Conservation (phyloP, 148 eudicot genomes). For the Cornus florida region DNA sequence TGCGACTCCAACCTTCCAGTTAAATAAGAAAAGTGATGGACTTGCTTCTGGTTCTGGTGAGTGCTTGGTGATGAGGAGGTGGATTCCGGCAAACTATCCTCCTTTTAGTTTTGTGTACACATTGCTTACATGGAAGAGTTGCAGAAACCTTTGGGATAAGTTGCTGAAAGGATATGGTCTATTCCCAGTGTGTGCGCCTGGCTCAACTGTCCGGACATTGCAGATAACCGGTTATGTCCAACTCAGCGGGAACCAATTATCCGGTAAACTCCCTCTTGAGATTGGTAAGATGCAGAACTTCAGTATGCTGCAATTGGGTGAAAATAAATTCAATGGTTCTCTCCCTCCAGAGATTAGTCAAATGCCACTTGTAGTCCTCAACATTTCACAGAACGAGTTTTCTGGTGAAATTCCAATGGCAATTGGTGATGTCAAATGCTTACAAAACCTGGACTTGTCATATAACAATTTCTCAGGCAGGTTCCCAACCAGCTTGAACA, state of each 20-base stretch:
- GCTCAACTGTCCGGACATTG: conserved; percentile 36
- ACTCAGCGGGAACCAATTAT: conserved; percentile 61
- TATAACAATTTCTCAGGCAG: conserved; percentile 81
- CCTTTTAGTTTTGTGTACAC: conserved; percentile 86
- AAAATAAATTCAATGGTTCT: conserved; percentile 55
- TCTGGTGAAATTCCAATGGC: conserved; percentile 59
- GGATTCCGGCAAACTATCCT: conserved; percentile 93
- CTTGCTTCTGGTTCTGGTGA: conserved; percentile 68
- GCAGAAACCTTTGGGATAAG: conserved; percentile 68
- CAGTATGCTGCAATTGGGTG: conserved; percentile 76
- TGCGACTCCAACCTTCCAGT: conserved; percentile 52
- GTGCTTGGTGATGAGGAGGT: conserved; percentile 79
- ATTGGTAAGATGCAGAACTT: conserved; percentile 73
- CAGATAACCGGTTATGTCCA: conserved; percentile 77
- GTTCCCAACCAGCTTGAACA: conserved; percentile 63
- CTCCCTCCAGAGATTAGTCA: conserved; percentile 57
- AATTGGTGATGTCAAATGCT: conserved; percentile 67
- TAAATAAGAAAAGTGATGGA: conserved; percentile 35
- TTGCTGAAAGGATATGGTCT: conserved; percentile 80
- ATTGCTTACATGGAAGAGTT: conserved; percentile 75
- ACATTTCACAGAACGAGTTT: conserved; percentile 59
- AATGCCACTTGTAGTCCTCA: conserved; percentile 65
- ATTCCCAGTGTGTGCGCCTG: conserved; percentile 63
- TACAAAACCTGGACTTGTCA: conserved; percentile 79
- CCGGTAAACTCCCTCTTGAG: conserved; percentile 65